A percentile compares a stretch with the other conserved stretches of the same genome.
phyloP scores from a whole-genome alignment of 2,329 filamentous ascomycete species.

The Orbilia ellipsospora region DNA sequence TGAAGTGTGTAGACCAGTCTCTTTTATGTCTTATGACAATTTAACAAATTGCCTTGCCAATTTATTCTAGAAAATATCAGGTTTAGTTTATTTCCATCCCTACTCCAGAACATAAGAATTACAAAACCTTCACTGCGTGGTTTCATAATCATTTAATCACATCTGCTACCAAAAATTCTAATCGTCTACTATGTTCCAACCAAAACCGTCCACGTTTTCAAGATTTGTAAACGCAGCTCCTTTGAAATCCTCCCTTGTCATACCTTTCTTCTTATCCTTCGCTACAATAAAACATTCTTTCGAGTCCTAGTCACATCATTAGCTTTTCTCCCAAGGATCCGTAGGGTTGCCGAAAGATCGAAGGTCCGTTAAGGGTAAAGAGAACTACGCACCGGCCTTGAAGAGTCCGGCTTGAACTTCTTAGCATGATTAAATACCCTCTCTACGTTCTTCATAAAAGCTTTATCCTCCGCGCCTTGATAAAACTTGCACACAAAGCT shows the following conservation, averaged over 20 bases:
- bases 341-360: too few relatives aligned
- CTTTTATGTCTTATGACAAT: neutral
- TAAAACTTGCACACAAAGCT: conserved; percentile 99
- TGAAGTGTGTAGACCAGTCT: neutral
- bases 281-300: conserved; percentile 58
- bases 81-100: neutral
- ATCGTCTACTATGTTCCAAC: conserved; percentile 3
- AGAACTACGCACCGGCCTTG: conserved; percentile 75
- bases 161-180: too few relatives aligned
- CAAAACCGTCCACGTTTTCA: neutral
- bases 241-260: conserved; percentile 44
- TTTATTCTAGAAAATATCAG: neutral
- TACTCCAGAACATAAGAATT: neutral
- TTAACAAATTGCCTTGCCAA: neutral
- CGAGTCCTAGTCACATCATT: conserved; percentile 53
- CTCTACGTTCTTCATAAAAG: conserved; percentile 78
- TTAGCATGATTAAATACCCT: conserved; percentile 82
- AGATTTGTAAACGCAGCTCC: neutral
- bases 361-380: neutral
- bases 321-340: neutral
- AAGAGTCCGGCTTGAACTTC: conserved; percentile 91
- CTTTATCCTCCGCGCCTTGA: conserved; percentile 86
- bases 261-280: conserved; percentile 11
- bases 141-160: too few relatives aligned
- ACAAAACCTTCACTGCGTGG: neutral